These are phyloP conservation scores for Mycena latifolia DNA, from an alignment of 768 basidiomycete genomes.

Conservation along the genomic window DNA sequence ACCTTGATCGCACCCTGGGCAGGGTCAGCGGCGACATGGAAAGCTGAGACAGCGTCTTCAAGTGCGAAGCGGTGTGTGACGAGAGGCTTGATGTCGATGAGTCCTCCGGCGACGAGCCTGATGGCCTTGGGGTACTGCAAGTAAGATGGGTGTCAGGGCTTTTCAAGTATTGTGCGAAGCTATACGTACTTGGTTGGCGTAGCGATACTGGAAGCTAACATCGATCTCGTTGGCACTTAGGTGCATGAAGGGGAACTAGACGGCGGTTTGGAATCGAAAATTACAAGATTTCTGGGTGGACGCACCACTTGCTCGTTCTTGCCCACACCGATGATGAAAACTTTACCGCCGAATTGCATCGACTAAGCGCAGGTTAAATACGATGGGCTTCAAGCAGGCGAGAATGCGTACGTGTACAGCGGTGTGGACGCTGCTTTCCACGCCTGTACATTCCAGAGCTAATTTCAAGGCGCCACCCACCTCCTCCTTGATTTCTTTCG, in stretches of 20 bases:
- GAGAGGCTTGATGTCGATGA: slow-evolving; percentile 81
- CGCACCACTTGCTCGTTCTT: slow-evolving; percentile 70
- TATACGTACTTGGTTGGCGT: slow-evolving; percentile 66
- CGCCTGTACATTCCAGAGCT: slow-evolving; percentile 74
- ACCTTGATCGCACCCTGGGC: slow-evolving; percentile 78
- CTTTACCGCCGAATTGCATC: slow-evolving; percentile 73
- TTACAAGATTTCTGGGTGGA: slow-evolving; percentile 1
- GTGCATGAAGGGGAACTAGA: slow-evolving; percentile 79
- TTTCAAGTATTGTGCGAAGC: background rate
- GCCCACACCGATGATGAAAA: slow-evolving; percentile 79
- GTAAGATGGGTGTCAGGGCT: slow-evolving; percentile 4
- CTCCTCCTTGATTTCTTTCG: slow-evolving; percentile 62
- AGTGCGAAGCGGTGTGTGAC: slow-evolving; percentile 84
- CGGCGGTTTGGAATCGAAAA: slow-evolving; percentile 9
- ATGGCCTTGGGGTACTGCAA: slow-evolving; percentile 83
- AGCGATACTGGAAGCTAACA: slow-evolving; percentile 76
- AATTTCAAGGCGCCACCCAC: slow-evolving; percentile 64
- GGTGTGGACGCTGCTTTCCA: slow-evolving; percentile 71
- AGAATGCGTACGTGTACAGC: slow-evolving; percentile 63
- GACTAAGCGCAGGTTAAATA: slow-evolving; percentile 52
- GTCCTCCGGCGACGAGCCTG: slow-evolving; percentile 78
- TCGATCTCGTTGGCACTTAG: slow-evolving; percentile 79
- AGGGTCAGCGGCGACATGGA: slow-evolving; percentile 80
- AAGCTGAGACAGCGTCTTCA: slow-evolving; percentile 81
- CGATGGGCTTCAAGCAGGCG: background rate